phyloP scores from a whole-genome alignment of 176 grass and related monocot genomes.

The Thinopyrum elongatum region DNA sequence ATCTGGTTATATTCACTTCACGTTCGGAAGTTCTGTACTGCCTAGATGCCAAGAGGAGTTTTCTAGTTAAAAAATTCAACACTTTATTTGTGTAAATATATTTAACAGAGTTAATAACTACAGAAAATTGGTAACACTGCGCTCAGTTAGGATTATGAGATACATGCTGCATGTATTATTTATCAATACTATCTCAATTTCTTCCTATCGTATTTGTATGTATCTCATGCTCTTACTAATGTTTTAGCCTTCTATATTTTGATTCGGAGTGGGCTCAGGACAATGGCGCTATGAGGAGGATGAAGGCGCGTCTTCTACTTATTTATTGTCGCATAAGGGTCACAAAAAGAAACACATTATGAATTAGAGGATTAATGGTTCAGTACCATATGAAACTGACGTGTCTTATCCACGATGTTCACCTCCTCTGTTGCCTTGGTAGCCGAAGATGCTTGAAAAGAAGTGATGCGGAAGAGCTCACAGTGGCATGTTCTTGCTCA shows the following conservation, averaged over 20 bases:
- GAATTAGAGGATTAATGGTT: conserved; percentile 42
- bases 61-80: too few relatives aligned
- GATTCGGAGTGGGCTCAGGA: conserved; percentile 56
- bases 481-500: too few relatives aligned
- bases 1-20: too few relatives aligned
- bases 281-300: conserved; percentile 72
- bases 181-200: not conserved
- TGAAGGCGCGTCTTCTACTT: conserved; percentile 59
- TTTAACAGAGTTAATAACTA: conserved; percentile 29
- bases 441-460: conserved; percentile 28
- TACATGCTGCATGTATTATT: conserved; percentile 62
- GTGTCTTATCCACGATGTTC: conserved; percentile 23
- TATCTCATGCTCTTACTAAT: conserved; percentile 13
- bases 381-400: conserved; percentile 28
- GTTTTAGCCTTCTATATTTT: conserved; percentile 13
- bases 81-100: not conserved
- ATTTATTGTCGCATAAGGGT: conserved; percentile 36
- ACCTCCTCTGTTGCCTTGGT: not conserved
- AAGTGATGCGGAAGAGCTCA: not conserved
- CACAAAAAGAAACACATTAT: conserved; percentile 63
- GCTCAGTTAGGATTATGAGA: conserved; percentile 65
- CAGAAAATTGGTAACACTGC: conserved; percentile 56
- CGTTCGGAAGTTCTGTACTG: too few relatives aligned
- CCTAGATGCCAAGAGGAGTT: too few relatives aligned
- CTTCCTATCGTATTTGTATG: not conserved